Conservation (phyloP, 2,329 filamentous ascomycete species). For the Ophiostoma sp. region DNA sequence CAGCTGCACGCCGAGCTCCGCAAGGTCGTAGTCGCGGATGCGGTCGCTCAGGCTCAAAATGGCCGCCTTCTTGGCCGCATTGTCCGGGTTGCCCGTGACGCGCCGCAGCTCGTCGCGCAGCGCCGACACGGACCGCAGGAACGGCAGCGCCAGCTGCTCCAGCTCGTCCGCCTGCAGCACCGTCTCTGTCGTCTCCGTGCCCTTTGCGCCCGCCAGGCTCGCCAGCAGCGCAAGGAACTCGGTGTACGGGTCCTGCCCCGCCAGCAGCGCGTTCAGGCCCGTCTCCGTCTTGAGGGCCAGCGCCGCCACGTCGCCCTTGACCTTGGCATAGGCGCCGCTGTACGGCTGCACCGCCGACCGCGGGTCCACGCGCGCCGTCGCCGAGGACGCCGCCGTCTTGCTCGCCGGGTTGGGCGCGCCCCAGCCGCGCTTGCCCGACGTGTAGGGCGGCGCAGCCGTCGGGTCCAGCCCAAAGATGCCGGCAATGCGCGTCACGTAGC, state of each 20-base stretch:
- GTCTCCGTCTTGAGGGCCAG: conserved; percentile 18
- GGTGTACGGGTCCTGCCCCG: conserved; percentile 16
- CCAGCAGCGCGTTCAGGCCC: conserved; percentile 22
- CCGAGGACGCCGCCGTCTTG: not conserved
- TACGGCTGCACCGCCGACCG: conserved; percentile 26
- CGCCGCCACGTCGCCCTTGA: conserved; percentile 25
- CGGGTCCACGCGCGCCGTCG: conserved; percentile 18
- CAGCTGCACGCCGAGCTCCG: conserved; percentile 62
- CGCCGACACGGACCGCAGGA: conserved; percentile 50
- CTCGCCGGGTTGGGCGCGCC: conserved; percentile 57
- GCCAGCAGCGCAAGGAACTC: conserved; percentile 18
- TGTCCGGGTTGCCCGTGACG: conserved; percentile 29
- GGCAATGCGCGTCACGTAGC: conserved; percentile 61
- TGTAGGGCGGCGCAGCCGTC: conserved; percentile 36
- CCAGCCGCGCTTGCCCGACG: conserved; percentile 52
- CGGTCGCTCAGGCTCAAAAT: conserved; percentile 57
- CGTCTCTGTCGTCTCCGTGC: not conserved
- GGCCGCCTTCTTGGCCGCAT: conserved; percentile 29
- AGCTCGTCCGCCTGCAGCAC: conserved; percentile 18
- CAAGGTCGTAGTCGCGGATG: conserved; percentile 60
- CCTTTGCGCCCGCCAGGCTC: not conserved
- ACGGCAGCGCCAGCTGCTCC: conserved; percentile 45
- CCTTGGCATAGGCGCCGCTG: conserved; percentile 23
- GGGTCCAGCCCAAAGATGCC: conserved; percentile 61
- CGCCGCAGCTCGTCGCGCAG: conserved; percentile 37